These are phyloP conservation scores for Osmanthus fragrans DNA, from an alignment of 257 asterid species.

Conservation along the genomic window DNA sequence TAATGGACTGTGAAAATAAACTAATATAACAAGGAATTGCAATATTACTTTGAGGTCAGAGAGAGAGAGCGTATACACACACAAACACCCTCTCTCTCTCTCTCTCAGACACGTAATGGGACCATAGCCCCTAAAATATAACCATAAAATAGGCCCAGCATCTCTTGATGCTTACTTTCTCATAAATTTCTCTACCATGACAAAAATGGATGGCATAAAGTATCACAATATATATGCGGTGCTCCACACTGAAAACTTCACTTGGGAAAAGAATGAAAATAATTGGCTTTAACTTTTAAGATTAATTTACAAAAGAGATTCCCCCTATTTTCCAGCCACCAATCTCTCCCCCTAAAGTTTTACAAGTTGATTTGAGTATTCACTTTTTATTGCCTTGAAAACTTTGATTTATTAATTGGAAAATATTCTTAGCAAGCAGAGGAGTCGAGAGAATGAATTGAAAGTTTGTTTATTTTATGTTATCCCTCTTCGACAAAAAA, in stretches of 20 bases:
- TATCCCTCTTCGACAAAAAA: background rate
- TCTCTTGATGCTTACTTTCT: no score
- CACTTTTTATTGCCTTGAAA: background rate
- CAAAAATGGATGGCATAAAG: no score
- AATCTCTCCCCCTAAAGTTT: background rate
- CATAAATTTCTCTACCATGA: no score
- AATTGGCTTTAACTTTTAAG: background rate
- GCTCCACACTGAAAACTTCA: background rate
- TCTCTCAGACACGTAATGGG: no score
- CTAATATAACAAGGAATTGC: background rate
- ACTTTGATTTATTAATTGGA: background rate
- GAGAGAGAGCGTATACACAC: background rate
- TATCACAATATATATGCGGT: background rate
- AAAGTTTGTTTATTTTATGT: background rate
- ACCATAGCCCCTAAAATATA: no score
- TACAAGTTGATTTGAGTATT: background rate
- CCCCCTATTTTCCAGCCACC: background rate
- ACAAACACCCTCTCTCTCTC: no score
- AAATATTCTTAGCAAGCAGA: conserved; percentile 5
- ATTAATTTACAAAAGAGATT: no score
- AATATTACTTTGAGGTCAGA: background rate
- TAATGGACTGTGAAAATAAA: background rate
- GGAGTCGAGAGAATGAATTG: background rate
- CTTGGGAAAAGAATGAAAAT: background rate
- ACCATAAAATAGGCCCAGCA: no score